Evolutionary conservation across 768 basidiomycete species (phyloP).

Genomic region (Floccularia luteovirens): DNA sequence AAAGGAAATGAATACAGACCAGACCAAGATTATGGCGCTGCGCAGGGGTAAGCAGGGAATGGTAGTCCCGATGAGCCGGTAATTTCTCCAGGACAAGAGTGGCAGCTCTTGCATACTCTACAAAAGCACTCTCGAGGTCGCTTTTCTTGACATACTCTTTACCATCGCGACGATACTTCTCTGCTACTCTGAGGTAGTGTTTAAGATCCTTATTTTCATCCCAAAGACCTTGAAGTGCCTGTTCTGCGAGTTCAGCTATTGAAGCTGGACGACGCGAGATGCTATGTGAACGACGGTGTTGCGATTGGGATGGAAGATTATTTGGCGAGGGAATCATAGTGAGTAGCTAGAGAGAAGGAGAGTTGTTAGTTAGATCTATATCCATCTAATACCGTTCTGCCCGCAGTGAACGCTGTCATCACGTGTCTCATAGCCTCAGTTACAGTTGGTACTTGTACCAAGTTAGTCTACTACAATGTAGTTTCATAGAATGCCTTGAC

Average conservation of each 20-base stretch:
- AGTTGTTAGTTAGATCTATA: too few species aligned
- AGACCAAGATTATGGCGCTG: constrained; percentile 63
- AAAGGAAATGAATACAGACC: constrained; percentile 37
- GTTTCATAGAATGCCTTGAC: too few species aligned
- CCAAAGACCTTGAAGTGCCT: constrained; percentile 47
- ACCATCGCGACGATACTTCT: constrained; percentile 51
- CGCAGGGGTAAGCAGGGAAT: constrained; percentile 38
- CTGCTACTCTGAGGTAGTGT: constrained; percentile 57
- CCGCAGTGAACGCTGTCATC: too few species aligned
- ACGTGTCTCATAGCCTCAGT: too few species aligned
- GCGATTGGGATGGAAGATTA: too few species aligned
- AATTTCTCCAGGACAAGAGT: constrained; percentile 74
- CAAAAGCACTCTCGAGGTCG: constrained; percentile 66
- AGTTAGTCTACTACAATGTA: too few species aligned
- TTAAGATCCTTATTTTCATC: constrained; percentile 57
- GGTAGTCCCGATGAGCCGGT: constrained; percentile 65
- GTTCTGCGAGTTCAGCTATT: constrained; percentile 60
- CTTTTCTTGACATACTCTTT: constrained; percentile 35
- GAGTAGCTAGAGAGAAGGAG: too few species aligned
- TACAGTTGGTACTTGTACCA: too few species aligned
- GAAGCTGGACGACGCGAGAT: constrained; percentile 36
- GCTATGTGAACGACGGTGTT: neutral
- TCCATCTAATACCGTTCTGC: too few species aligned
- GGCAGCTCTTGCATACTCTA: constrained; percentile 65
- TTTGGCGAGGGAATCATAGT: too few species aligned